Evolutionary conservation across 2,329 filamentous ascomycete genomes (phyloP), one percentile per base, ranked within the genome.

Genomic region (Diaporthe citrichinensis): DNA sequence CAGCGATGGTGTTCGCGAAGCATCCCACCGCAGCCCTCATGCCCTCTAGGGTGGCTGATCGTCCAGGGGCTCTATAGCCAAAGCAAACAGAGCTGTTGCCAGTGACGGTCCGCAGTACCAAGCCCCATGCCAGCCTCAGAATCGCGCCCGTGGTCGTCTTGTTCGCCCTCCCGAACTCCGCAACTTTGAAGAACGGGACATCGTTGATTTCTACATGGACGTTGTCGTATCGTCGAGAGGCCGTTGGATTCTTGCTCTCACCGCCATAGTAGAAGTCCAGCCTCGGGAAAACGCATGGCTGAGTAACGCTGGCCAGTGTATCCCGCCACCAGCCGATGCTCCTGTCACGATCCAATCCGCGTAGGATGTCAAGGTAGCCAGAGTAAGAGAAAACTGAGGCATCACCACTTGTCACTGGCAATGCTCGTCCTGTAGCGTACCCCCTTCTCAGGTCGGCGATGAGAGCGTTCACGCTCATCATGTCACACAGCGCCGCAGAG

Each of bases 71-170:
- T 46, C 86, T 85, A 74, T 85, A 89, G 0, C 91, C 91, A 77
- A 92, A 92, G 51, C 88, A 86, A 10, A 92, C 87, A 15, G 87
- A 85, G 31, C 88, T 84, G 23, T 85, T 85, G 1, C 89, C 89
- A 4, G 89, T 86, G 77, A 90, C 92, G 1, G 86, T 85, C 2
- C 89, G 87, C 0, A 92, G 83, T 0, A 92, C 84, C 28, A 93
- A 83, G 0, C 86, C 89, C 91, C 91, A 93, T 0, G 90, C 90
- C n/a, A 91, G 85, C 34, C 89, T 87, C 5, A 92, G 83, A 4
- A 92, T 83, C 0, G 88, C 86, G 0, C 88, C 85, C 0, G 88
- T 81, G 0, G 86, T 86, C 3, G 90, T 83, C 12, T 83, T 81
- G 55, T 84, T 81, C 7, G 81, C 82, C 10, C 76, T 83, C 59